Conservation (phyloP, 139 green algal genomes). For the Chlorella sorokiniana region DNA sequence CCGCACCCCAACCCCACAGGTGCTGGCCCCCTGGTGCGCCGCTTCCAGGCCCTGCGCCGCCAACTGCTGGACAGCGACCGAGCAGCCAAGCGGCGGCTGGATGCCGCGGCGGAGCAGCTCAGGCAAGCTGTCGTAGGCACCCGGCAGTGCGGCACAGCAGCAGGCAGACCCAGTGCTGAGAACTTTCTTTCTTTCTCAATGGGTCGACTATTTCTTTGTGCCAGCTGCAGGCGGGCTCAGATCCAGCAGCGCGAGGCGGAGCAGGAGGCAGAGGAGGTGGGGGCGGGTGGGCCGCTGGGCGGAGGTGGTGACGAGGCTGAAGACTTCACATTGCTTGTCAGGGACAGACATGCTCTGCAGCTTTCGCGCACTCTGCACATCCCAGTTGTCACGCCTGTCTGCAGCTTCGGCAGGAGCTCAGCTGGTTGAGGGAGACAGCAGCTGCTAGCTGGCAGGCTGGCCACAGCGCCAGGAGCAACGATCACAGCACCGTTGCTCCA, state of each 20-base stretch:
- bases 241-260: neutral
- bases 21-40: conserved; percentile 20
- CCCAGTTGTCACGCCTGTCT: no score
- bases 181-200: neutral
- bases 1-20: neutral
- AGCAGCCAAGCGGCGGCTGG: conserved; percentile 7
- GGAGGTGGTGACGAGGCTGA: neutral
- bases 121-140: neutral
- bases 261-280: conserved; percentile 10
- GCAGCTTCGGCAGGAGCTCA: no score
- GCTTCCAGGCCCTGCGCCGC: conserved; percentile 7
- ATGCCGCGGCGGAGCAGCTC: conserved; percentile 3
- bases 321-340: neutral
- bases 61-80: conserved; percentile 12
- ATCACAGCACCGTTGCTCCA: no score
- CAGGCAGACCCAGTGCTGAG: neutral
- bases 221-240: neutral
- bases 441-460: no score
- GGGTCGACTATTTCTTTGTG: neutral
- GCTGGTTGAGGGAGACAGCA: no score
- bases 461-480: no score
- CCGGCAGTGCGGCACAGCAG: neutral
- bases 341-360: neutral
- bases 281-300: no score
- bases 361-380: neutral